phyloP scores from a whole-genome alignment of 139 green algal species.

The Tetratostichococcus sp. region DNA sequence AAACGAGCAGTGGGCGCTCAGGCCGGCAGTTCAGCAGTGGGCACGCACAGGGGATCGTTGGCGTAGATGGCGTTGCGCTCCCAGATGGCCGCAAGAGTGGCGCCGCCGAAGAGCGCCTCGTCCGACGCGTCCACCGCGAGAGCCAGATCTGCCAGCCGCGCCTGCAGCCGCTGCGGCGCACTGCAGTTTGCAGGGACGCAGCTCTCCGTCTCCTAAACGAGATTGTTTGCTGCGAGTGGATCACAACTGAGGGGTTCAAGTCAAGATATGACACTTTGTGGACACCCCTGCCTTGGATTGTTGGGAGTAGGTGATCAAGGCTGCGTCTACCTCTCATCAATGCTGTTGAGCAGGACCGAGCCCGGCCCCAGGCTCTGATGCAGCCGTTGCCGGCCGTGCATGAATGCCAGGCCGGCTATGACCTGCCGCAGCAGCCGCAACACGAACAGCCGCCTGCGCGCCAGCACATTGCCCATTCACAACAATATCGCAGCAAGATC shows the following conservation, averaged over 20 bases:
- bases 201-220: too few relatives aligned
- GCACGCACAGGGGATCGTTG: conserved; percentile 2
- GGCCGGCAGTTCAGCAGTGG: too few relatives aligned
- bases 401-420: conserved; percentile 37
- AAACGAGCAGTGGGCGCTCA: too few relatives aligned
- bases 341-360: conserved; percentile 40
- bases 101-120: conserved; percentile 16
- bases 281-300: too few relatives aligned
- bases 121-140: conserved; percentile 50
- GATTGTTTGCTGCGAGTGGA: too few relatives aligned
- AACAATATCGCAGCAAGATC: too few relatives aligned
- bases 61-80: conserved; percentile 14
- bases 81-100: conserved; percentile 38
- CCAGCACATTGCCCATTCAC: too few relatives aligned
- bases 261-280: too few relatives aligned
- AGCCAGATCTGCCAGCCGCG: conserved; percentile 40
- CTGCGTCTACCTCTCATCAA: conserved; percentile 13
- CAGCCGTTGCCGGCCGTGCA: conserved; percentile 34
- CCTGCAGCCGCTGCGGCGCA: conserved; percentile 11
- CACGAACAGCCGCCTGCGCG: conserved; percentile 29
- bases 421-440: conserved; percentile 17
- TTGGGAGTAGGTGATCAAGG: too few relatives aligned
- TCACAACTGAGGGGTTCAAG: too few relatives aligned
- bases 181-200: too few relatives aligned
- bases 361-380: conserved; percentile 43